Conservation (phyloP, 2,329 filamentous ascomycete genomes). For the Ustilaginoidea virens region DNA sequence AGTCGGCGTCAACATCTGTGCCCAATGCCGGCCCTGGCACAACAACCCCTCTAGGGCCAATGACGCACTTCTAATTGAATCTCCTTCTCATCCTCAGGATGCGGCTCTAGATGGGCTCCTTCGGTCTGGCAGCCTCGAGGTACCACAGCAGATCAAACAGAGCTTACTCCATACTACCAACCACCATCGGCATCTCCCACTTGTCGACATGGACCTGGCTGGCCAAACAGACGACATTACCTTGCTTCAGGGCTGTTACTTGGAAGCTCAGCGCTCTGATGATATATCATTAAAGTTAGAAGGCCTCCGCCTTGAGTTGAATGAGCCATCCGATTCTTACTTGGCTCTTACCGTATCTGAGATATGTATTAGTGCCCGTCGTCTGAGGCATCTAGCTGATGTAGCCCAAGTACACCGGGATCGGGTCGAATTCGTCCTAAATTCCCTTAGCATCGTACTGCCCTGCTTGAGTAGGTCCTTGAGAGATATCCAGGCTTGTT, state of each 20-base stretch:
- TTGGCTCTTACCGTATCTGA: conserved; percentile 32
- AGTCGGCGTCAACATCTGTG: too few species aligned
- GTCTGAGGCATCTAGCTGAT: conserved; percentile 39
- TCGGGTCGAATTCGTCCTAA: conserved; percentile 33
- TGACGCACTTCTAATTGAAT: neutral
- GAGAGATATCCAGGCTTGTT: conserved; percentile 34
- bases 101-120: neutral
- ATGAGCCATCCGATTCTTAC: conserved; percentile 28
- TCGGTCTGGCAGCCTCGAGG: neutral
- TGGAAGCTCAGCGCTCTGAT: conserved; percentile 38
- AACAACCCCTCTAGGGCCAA: neutral
- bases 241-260: conserved; percentile 35
- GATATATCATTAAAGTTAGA: conserved; percentile 30
- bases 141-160: too few species aligned
- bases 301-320: conserved; percentile 29
- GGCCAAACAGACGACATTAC: conserved; percentile 16
- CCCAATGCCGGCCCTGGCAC: conserved; percentile 1
- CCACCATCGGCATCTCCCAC: too few species aligned
- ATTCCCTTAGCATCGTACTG: conserved; percentile 40
- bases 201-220: conserved; percentile 14
- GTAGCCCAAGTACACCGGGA: conserved; percentile 33
- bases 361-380: conserved; percentile 25
- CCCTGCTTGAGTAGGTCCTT: conserved; percentile 38
- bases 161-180: too few species aligned
- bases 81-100: neutral